A percentile compares a stretch with the other conserved stretches of the same genome.
These are phyloP conservation scores for Kwoniella newhampshirensis DNA, from an alignment of 768 basidiomycete genomes.

Conservation along the genomic window DNA sequence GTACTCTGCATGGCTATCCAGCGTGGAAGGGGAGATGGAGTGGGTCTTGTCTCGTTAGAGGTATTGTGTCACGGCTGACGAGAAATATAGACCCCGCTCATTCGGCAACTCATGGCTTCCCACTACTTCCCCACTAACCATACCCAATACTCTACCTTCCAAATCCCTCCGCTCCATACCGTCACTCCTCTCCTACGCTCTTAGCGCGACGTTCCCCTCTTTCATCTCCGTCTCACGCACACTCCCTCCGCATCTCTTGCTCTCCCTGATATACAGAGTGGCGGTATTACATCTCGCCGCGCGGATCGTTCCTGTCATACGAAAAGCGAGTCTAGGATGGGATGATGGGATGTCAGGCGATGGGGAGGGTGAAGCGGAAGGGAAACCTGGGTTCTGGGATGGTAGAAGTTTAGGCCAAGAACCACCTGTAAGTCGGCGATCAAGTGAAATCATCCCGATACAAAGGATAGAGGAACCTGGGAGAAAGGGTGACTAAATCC, in stretches of 20 bases:
- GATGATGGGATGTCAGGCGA: slow-evolving; percentile 34
- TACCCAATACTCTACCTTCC: slow-evolving; percentile 15
- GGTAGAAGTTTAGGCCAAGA: slow-evolving; percentile 48
- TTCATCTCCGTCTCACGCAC: slow-evolving; percentile 33
- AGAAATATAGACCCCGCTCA: slow-evolving; percentile 33
- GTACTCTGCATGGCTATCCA: slow-evolving; percentile 52
- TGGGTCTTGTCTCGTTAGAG: slow-evolving; percentile 24
- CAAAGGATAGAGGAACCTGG: no score
- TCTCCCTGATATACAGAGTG: slow-evolving; percentile 52
- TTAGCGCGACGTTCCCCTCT: slow-evolving; percentile 14
- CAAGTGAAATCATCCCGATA: no score
- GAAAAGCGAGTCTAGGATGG: slow-evolving; percentile 46
- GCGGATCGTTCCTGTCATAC: slow-evolving; percentile 52
- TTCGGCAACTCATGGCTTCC: slow-evolving; percentile 48
- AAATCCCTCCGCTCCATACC: slow-evolving; percentile 11
- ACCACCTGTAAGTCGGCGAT: slow-evolving; percentile 37
- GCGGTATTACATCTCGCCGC: slow-evolving; percentile 51
- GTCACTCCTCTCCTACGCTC: slow-evolving; percentile 10
- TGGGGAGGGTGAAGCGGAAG: slow-evolving; percentile 19
- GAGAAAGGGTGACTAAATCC: no score
- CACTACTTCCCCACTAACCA: slow-evolving; percentile 12
- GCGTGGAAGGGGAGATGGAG: slow-evolving; percentile 50
- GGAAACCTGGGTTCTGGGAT: slow-evolving; percentile 46
- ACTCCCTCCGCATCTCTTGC: slow-evolving; percentile 47
- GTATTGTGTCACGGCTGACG: slow-evolving; percentile 15